A percentile compares a stretch with the other conserved stretches of the same genome.
These are phyloP conservation scores for Coniophora puteana DNA, from an alignment of 1,284 basidiomycete genomes.

Conservation along the genomic window DNA sequence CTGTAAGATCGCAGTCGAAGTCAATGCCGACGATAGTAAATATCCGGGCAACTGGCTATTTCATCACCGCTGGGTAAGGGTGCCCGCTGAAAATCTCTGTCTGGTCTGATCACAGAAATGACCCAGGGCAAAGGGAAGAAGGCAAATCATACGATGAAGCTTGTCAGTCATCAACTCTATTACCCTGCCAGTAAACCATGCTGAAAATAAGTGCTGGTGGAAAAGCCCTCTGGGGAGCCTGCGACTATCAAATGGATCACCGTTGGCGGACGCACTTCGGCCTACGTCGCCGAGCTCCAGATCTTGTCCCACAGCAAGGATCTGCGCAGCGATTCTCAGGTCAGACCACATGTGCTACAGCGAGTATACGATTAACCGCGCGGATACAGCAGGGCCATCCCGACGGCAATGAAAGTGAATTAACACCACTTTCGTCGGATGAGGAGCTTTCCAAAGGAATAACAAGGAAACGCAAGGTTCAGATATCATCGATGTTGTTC, in stretches of 20 bases:
- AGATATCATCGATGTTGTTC: background rate
- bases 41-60: constrained; percentile 78
- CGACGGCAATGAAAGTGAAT: constrained; percentile 26
- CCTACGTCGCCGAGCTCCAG: constrained; percentile 70
- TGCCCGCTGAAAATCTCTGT: no score
- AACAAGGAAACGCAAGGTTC: constrained; percentile 3
- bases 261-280: constrained; percentile 80
- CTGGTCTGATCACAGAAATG: constrained; percentile 10
- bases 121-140: constrained; percentile 72
- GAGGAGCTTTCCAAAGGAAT: background rate
- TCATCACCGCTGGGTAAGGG: constrained; percentile 61
- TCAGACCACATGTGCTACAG: background rate
- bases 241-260: constrained; percentile 78
- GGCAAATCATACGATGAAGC: constrained; percentile 41
- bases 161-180: constrained; percentile 39
- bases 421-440: constrained; percentile 26
- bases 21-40: constrained; percentile 67
- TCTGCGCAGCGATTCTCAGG: background rate
- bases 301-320: constrained; percentile 24
- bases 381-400: background rate
- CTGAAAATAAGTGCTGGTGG: constrained; percentile 5
- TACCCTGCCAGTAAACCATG: constrained; percentile 5
- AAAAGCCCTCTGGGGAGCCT: constrained; percentile 62
- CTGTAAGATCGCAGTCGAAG: constrained; percentile 62
- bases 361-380: background rate